These are phyloP conservation scores for Penicillium salamii DNA, from an alignment of 495 filamentous ascomycete species.

Conservation along the genomic window DNA sequence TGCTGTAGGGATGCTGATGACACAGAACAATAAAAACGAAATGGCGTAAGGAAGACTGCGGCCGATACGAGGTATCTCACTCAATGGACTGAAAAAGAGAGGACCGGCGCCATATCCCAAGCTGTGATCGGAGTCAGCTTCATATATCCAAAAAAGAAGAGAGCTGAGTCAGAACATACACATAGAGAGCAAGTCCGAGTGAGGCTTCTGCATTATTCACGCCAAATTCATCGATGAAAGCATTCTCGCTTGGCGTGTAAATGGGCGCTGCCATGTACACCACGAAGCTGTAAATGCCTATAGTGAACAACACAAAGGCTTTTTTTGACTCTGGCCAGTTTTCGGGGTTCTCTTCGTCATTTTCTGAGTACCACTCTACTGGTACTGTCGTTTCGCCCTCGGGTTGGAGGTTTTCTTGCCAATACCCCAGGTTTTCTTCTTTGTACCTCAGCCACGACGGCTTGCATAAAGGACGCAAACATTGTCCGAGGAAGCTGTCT, in stretches of 20 bases:
- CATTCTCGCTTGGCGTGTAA: conserved; percentile 15
- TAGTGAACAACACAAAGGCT: conserved; percentile 32
- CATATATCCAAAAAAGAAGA: neutral
- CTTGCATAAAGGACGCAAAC: neutral
- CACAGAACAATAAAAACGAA: conserved; percentile 47
- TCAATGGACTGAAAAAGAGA: conserved; percentile 46
- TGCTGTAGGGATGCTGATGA: conserved; percentile 43
- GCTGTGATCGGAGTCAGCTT: conserved; percentile 4
- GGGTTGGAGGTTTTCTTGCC: neutral
- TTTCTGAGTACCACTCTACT: conserved; percentile 37
- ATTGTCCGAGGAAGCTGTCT: conserved; percentile 5
- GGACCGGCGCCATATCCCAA: conserved; percentile 43
- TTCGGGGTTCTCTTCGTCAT: conserved; percentile 40
- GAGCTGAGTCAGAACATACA: conserved; percentile 29
- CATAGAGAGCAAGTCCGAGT: conserved; percentile 49
- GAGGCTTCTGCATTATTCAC: conserved; percentile 43
- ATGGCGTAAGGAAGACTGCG: conserved; percentile 45
- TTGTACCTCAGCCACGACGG: neutral
- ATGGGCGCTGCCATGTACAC: conserved; percentile 25
- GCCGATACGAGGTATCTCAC: conserved; percentile 48
- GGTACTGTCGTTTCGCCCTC: conserved; percentile 7
- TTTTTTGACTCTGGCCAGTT: conserved; percentile 41
- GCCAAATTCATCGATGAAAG: conserved; percentile 39
- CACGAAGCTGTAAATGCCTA: conserved; percentile 20
- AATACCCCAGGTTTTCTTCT: neutral